These are phyloP conservation scores for Ambispora gerdemannii DNA, from an alignment of 192 early-diverging fungal genomes.

Conservation along the genomic window DNA sequence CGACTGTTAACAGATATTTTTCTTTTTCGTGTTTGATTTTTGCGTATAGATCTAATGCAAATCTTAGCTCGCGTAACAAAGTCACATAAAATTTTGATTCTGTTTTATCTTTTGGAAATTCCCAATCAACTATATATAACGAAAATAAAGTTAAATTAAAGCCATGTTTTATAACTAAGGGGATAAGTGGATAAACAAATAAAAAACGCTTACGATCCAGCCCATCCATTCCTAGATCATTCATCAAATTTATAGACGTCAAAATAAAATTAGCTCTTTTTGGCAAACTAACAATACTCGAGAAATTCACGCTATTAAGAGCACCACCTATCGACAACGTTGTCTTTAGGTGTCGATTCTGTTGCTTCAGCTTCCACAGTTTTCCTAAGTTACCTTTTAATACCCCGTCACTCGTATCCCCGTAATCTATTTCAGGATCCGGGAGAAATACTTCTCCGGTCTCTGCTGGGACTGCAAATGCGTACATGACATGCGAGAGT, in stretches of 20 bases:
- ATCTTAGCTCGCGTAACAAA: slow-evolving; percentile 71
- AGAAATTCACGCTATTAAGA: slow-evolving; percentile 72
- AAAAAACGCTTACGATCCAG: slow-evolving; percentile 43
- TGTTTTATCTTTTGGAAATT: slow-evolving; percentile 69
- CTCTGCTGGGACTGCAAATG: slow-evolving; percentile 67
- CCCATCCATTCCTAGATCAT: slow-evolving; percentile 53
- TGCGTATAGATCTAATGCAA: slow-evolving; percentile 58
- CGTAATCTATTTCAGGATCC: slow-evolving; percentile 77
- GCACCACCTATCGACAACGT: slow-evolving; percentile 78
- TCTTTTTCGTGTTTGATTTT: slow-evolving; percentile 33
- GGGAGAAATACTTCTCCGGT: slow-evolving; percentile 65
- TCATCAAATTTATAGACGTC: slow-evolving; percentile 44
- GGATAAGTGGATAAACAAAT: background rate
- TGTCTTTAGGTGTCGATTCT: slow-evolving; percentile 64
- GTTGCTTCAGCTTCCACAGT: slow-evolving; percentile 63
- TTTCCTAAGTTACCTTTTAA: slow-evolving; percentile 62
- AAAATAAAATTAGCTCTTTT: slow-evolving; percentile 59
- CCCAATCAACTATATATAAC: slow-evolving; percentile 59
- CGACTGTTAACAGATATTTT: slow-evolving; percentile 63
- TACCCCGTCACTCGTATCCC: slow-evolving; percentile 59
- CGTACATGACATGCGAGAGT: slow-evolving; percentile 78
- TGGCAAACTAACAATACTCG: slow-evolving; percentile 52
- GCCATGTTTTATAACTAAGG: background rate
- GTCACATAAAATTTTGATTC: slow-evolving; percentile 79
- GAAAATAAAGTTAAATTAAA: background rate